Evolutionary conservation across 2,329 filamentous ascomycete genomes (phyloP), one percentile per base, ranked within the genome.

Genomic region (Akanthomyces dipterigenus): DNA sequence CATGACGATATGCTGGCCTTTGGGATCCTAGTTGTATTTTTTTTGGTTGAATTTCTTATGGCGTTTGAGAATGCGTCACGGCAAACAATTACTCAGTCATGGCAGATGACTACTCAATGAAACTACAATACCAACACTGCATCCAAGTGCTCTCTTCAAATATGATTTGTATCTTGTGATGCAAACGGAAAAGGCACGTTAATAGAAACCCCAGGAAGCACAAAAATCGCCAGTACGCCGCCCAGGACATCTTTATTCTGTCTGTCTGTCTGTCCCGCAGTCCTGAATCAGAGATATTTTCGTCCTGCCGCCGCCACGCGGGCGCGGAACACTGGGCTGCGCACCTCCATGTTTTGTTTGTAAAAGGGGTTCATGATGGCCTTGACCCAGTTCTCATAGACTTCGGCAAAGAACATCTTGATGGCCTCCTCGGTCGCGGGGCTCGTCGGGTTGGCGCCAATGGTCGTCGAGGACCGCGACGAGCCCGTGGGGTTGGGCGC

Each of bases 311-410:
- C 91, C 1, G 86, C 87, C 22, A 99, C 92, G 70, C 90, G 85
- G 61, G 84, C 80, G 66, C 90, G 83, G 73, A 99, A 99, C 1
- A 97, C 84, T 0, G 91, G 89, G 75, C 93, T 98, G 71, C 82
- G 86, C 57, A 99, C 87, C 67, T 90, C 88, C 81, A 89, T 89
- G 66, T 96, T 93, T 60, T 88, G 85, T 59, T 83, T 82, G 78
- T 97, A 98, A 74, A 99, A 99, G 0, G 95, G 95, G 71, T 87
- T 98, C 95, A 99, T 98, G 62, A 93, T 87, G 14, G 93, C 90
- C 82, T 99, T 99, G 66, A 96, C 85, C 88, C 93, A 99, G 67
- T 88, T 91, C 77, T 99, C 95, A 77, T 97, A 98, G 14, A 97
- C 90, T 72, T 99, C 95, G 18, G 84, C 82, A 78, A 99, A 96